Evolutionary conservation across 2,329 filamentous ascomycete genomes (phyloP).

Genomic region (Arthrobotrys conoides): DNA sequence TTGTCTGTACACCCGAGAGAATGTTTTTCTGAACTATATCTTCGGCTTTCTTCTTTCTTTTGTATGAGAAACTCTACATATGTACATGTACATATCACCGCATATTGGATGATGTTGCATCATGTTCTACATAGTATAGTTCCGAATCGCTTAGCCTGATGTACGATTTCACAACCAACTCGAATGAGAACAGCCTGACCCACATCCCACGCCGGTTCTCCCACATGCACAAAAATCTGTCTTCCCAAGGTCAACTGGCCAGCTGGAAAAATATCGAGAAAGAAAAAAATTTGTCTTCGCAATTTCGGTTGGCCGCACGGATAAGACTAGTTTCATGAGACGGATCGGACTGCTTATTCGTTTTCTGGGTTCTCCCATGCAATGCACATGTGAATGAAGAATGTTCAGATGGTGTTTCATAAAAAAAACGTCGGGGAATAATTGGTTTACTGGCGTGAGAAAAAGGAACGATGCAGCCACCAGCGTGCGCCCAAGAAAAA

Average conservation of each 20-base stretch:
- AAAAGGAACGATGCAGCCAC: conserved; percentile 34
- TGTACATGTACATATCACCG: neutral
- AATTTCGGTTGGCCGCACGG: conserved; percentile 23
- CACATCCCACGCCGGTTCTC: neutral
- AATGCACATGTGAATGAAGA: conserved; percentile 19
- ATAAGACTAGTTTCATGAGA: conserved; percentile 41
- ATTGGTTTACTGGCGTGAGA: conserved; percentile 22
- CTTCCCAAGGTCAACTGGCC: conserved; percentile 22
- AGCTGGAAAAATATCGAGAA: neutral
- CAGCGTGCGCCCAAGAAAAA: conserved; percentile 17
- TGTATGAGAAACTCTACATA: conserved; percentile 8
- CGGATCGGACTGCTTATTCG: conserved; percentile 10
- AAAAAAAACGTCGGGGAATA: conserved; percentile 3
- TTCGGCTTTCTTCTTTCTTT: neutral
- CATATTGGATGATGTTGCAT: neutral
- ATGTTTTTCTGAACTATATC: conserved; percentile 6
- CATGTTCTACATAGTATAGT: neutral
- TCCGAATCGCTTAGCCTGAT: conserved; percentile 33
- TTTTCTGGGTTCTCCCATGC: conserved; percentile 29
- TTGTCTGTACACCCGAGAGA: conserved; percentile 24
- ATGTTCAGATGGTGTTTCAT: conserved; percentile 23
- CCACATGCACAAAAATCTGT: conserved; percentile 12
- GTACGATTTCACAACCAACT: conserved; percentile 3
- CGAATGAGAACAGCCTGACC: conserved; percentile 23
- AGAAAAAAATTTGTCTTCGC: conserved; percentile 22